Base-by-base conservation (phyloP, 73 alveolate species). In the Paramecium sonneborni region DNA sequence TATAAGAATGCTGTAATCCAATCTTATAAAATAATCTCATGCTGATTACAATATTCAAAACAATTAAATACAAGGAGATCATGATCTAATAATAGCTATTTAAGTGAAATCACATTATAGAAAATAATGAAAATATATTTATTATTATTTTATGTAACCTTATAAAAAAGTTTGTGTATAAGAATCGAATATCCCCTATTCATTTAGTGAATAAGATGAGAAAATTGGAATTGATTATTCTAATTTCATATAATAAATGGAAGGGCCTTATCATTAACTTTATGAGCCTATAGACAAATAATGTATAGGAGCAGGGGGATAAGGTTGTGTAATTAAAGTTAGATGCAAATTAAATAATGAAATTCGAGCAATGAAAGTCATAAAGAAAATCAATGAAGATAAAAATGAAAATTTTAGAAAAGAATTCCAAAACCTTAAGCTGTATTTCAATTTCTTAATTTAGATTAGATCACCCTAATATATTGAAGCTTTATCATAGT, bases 401-500 rank as follows among this genome's bases (percentile, higher is more conserved):
- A 30, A 79, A 34, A 79, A 79, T 44, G 90, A 79, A 24, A 39
- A 79, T 44, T 79, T 79, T 43, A 38, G 90, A 35, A 79, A 79
- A 23, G 90, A 79, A 44, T 79, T 79, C 32, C 18, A 79, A 24
- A 46, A 30, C 32, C 74, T 79, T 23, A 79, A 79, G 43, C 32
- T 23, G 90, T 79, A 79, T 41, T n/a, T 23, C 43, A 12, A 14
- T 8, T 41, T 24, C 90, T 21, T 74, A 23, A 8, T 44, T 79
- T 79, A 48, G 92, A 37, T 79, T 90, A 55, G 94, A 90, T 30
- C 94, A 90, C 38, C 94, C 94, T 5, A 90, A 84, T 84, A 76
- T 90, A 15, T 48, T 90, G 35, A 90, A 90, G 38, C 57, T 90
- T 6, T 90, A 52, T 37, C 92, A 90, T 52, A 90, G 87, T 70